A percentile compares a stretch with the other conserved stretches of the same genome.
phyloP scores from a whole-genome alignment of 139 green algal species.

The Haematococcus lacustris region DNA sequence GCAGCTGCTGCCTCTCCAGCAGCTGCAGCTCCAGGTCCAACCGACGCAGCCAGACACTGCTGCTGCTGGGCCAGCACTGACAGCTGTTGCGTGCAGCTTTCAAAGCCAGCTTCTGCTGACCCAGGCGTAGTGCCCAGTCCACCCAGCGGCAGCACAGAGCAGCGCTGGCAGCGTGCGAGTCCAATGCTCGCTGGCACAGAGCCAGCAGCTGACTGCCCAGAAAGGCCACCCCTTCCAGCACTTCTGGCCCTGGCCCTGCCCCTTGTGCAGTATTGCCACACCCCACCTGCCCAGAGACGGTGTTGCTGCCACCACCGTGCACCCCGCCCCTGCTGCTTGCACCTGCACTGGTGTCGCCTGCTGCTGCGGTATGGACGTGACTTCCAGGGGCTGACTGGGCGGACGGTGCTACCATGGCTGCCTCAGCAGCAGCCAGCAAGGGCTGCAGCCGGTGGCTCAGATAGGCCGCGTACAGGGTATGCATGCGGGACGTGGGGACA shows the following conservation, averaged over 20 bases:
- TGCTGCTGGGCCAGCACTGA: slow-evolving; percentile 12
- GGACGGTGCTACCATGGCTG: not conserved
- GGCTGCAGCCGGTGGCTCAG: slow-evolving; percentile 22
- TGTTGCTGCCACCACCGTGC: not conserved
- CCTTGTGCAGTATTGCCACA: not conserved
- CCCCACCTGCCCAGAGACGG: not conserved
- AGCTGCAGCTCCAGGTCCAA: slow-evolving; percentile 2
- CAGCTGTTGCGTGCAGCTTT: slow-evolving; percentile 24
- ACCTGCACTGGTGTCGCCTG: not conserved
- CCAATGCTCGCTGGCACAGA: slow-evolving; percentile 1
- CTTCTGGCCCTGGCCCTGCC: not conserved
- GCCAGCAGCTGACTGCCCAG: slow-evolving; percentile 25
- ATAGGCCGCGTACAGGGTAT: slow-evolving; percentile 27
- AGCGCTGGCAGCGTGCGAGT: not conserved
- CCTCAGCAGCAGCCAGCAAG: not conserved
- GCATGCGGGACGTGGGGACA: slow-evolving; percentile 19
- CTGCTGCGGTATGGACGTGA: not conserved
- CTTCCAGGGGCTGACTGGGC: not conserved
- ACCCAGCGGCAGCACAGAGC: slow-evolving; percentile 13
- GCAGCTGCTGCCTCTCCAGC: not conserved
- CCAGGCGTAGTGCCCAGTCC: slow-evolving; percentile 19
- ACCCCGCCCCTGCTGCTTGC: not conserved
- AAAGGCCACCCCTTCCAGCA: not conserved
- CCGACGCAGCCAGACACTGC: not conserved
- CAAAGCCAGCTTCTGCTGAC: slow-evolving; percentile 24